Conservation (phyloP, 805 yeast species). For the Suhomyces pyralidae region DNA sequence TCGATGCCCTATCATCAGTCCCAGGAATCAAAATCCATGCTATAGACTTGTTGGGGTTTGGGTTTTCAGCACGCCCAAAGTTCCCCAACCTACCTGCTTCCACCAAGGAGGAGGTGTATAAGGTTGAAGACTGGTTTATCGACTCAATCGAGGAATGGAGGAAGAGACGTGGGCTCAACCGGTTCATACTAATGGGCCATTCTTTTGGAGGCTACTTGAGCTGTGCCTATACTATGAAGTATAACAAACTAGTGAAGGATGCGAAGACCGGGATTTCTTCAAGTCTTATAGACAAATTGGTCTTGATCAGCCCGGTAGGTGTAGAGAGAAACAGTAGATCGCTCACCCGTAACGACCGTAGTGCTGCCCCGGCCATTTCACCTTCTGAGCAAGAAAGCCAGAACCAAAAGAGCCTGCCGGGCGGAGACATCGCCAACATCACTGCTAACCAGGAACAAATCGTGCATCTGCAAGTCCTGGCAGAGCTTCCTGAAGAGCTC, state of each 20-base stretch:
- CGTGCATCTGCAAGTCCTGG: conserved; percentile 23
- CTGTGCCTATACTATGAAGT: conserved; percentile 41
- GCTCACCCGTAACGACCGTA: conserved; percentile 9
- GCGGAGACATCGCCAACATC: conserved; percentile 10
- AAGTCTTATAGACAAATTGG: conserved; percentile 34
- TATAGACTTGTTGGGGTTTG: conserved; percentile 70
- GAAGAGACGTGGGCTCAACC: conserved; percentile 29
- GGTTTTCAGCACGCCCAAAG: conserved; percentile 59
- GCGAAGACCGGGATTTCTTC: conserved; percentile 13
- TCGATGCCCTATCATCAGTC: conserved; percentile 45
- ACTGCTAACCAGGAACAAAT: conserved; percentile 27
- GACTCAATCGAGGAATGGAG: conserved; percentile 45
- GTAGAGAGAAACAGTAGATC: conserved; percentile 36
- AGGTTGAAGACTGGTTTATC: conserved; percentile 43
- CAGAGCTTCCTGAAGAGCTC: conserved; percentile 11
- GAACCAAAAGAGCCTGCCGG: conserved; percentile 12
- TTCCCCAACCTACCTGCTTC: conserved; percentile 31
- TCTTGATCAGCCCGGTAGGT: conserved; percentile 44
- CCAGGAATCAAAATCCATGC: conserved; percentile 62
- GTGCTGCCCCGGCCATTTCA: conserved; percentile 9
- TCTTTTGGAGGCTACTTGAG: conserved; percentile 46
- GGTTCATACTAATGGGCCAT: conserved; percentile 41
- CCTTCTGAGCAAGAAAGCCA: conserved; percentile 10
- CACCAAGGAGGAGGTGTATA: conserved; percentile 33
- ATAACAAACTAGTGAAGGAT: conserved; percentile 24